These are phyloP conservation scores for Immersiella caudata DNA, from an alignment of 495 filamentous ascomycete genomes.

Conservation along the genomic window DNA sequence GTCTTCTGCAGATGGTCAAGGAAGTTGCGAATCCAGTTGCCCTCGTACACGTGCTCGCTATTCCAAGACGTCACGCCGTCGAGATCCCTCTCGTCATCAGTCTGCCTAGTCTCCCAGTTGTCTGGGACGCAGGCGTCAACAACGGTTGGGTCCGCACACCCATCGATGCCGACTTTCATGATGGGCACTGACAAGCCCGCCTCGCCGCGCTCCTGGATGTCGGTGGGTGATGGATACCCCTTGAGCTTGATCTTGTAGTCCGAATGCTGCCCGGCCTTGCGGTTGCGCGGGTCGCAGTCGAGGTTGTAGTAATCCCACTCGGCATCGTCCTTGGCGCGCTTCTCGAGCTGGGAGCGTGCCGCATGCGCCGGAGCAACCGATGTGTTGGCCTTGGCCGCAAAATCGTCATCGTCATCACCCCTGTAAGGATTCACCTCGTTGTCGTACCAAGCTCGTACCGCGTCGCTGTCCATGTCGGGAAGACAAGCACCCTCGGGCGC, in stretches of 20 bases:
- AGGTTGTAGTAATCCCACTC: neutral
- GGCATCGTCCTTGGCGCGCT: neutral
- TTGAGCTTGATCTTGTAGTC: no score
- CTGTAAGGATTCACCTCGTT: neutral
- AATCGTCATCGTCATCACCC: neutral
- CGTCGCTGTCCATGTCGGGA: neutral
- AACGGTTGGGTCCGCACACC: neutral
- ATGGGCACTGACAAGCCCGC: no score
- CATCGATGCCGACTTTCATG: no score
- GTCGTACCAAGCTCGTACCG: neutral
- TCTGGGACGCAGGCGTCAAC: neutral
- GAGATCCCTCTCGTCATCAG: neutral
- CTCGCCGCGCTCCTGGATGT: no score
- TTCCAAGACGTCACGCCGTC: neutral
- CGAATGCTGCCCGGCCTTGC: no score
- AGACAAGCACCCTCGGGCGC: neutral
- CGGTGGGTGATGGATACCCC: no score
- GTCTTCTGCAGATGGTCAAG: neutral
- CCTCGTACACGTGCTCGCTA: neutral
- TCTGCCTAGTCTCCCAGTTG: neutral
- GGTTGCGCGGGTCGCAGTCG: no score
- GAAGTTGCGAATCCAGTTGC: neutral
- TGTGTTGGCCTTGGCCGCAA: neutral
- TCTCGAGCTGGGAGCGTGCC: neutral
- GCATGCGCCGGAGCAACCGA: no score